Percentiles rank a stretch among this genome's conserved stretches.
These are phyloP conservation scores for Aspergillus affinis DNA, from an alignment of 495 filamentous ascomycete genomes.

Conservation along the genomic window DNA sequence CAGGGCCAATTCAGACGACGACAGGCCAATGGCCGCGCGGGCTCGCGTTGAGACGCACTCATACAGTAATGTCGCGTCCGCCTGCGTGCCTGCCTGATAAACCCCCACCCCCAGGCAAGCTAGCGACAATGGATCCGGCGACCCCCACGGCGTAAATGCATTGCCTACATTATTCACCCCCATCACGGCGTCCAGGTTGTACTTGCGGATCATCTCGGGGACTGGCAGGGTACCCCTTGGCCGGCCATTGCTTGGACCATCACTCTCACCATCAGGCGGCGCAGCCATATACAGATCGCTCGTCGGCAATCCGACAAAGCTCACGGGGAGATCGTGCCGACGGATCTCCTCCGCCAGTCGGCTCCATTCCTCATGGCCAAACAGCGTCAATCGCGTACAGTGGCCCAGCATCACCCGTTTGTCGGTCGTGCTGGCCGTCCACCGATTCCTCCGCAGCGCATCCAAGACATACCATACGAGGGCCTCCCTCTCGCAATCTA, in stretches of 20 bases:
- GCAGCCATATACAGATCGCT: slow-evolving; percentile 77
- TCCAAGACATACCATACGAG: slow-evolving; percentile 55
- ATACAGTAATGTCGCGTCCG: slow-evolving; percentile 59
- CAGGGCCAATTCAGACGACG: slow-evolving; percentile 6
- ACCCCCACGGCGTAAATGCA: slow-evolving; percentile 73
- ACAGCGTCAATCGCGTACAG: slow-evolving; percentile 66
- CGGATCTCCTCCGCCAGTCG: slow-evolving; percentile 43
- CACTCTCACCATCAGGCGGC: slow-evolving; percentile 29
- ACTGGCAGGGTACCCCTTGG: slow-evolving; percentile 63
- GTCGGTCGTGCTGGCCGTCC: slow-evolving; percentile 33
- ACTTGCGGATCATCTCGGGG: slow-evolving; percentile 59
- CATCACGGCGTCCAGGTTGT: slow-evolving; percentile 59
- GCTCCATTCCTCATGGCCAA: slow-evolving; percentile 50
- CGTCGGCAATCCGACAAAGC: slow-evolving; percentile 70
- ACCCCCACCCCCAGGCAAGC: slow-evolving; percentile 64
- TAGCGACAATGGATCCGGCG: slow-evolving; percentile 65
- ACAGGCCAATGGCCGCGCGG: slow-evolving; percentile 39
- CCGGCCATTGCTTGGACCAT: slow-evolving; percentile 21
- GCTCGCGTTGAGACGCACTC: slow-evolving; percentile 62
- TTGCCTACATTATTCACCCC: slow-evolving; percentile 79
- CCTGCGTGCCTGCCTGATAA: slow-evolving; percentile 64
- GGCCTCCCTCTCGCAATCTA: slow-evolving; percentile 47
- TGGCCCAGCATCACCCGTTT: slow-evolving; percentile 66
- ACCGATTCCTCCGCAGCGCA: slow-evolving; percentile 45
- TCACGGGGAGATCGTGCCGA: slow-evolving; percentile 53